Base-by-base conservation (phyloP, 441 rosid species). In the Flueggea neowawraea region DNA sequence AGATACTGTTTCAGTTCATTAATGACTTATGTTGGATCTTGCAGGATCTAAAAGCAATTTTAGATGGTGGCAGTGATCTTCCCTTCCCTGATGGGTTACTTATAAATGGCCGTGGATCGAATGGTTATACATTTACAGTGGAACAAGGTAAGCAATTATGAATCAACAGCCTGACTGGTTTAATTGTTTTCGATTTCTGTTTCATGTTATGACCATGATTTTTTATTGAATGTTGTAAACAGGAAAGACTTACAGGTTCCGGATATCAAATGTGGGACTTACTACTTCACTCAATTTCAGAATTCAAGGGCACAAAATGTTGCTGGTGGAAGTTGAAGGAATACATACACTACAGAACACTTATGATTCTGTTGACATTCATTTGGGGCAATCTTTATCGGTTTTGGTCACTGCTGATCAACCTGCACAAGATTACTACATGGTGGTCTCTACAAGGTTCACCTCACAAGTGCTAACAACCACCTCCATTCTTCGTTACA, bases 271-370 rank as follows among this genome's bases (percentile, higher is more conserved):
- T 61, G 91, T 88, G 22, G 95, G 95, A 62, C 72, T 83, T 50
- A 58, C 70, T 0, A 82, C 82, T 43, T 80, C 91, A 15, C 62
- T 90, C 60, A 87, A 87, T 75, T 90, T 90, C 73, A 69, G 91
- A 72, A 88, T 90, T 63, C 88, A 85, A 65, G 88, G 90, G 52
- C 97, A 91, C 70, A 78, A 68, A 73, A 73, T 91, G 93, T 67
- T 73, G 55, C 73, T 91, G n/a, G 82, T 86, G 50, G 96, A 91
- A 75, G 87, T 88, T 15, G 96, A 91, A 84, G 97, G 96, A 64
- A 86, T 79, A 54, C 91, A 88, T 73, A 76, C 96, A 4, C 74
- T 91, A 4, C 96, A 91, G 61, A 86, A 77, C 74, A 65, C 79
- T 43, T 88, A 86, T 17, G 82, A 79, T 45, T 73, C 90, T 10